Evolutionary conservation across 176 grass and related monocot genomes (phyloP), one percentile per base, ranked within the genome.

Genomic region (Carex kokanica): DNA sequence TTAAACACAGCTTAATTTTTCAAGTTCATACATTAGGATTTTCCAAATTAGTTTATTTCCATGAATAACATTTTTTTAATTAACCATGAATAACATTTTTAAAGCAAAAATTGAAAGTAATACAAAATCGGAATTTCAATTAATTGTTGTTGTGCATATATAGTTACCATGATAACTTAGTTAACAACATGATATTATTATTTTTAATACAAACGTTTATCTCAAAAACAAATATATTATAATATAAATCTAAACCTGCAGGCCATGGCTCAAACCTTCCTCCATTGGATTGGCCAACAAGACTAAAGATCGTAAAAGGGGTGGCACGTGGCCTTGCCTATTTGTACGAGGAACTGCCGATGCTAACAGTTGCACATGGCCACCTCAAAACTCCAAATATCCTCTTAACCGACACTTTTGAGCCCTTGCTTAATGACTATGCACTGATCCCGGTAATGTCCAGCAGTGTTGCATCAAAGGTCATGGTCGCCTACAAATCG

Each of bases 351-450:
- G 93, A 95, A 83, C 82, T 98, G 0, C 91, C 92, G 8, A 90
- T 86, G 90, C 86, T 98, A 23, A 88, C 69, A 2, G 88, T 95
- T 17, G 92, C 95, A 8, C 95, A 98, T 55, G 95, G 95, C n/a
- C 95, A 98, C 79, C 93, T 98, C 60, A 98, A 98, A 87, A 94
- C 93, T 60, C 92, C 95, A 2, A 98, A 98, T 40, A 89, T 98
- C 15, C 89, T 98, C 43, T 87, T 98, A 23, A 54, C 89, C 51
- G 88, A 87, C 11, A 47, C 45, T 2, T 84, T 86, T 57, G 89
- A 93, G 86, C 91, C 95, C n/a, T 10, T 88, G 34, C 91, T 98
- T 1, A 90, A 84, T 60, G 95, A 98, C 88, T 98, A 98, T 23
- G 89, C 92, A 60, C 87, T 98, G 32, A 60, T 90, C 0, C 95